These are phyloP conservation scores for Erodium moschatum DNA, from an alignment of 441 rosid genomes.

Conservation along the genomic window DNA sequence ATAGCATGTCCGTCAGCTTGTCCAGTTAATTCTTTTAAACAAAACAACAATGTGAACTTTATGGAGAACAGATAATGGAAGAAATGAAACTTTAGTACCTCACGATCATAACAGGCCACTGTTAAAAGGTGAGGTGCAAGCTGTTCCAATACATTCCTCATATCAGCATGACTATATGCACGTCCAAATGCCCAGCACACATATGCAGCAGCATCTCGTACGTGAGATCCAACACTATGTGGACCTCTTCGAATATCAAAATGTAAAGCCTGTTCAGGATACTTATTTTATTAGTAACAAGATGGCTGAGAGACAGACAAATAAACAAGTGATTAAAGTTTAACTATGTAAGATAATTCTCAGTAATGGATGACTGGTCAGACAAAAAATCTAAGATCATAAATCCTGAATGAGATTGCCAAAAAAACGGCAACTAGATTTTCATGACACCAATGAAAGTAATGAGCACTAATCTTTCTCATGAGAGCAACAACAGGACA, in stretches of 20 bases:
- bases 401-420: no score
- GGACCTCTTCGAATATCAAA: constrained; percentile 96
- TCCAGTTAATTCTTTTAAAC: neutral
- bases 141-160: constrained; percentile 73
- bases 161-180: constrained; percentile 69
- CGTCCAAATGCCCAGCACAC: constrained; percentile 99
- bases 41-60: neutral
- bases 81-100: constrained; percentile 39
- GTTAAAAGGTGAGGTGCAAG: constrained; percentile 81
- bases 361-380: no score
- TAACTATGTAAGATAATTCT: no score
- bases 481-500: no score
- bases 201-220: constrained; percentile 98
- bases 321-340: no score
- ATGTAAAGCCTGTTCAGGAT: constrained; percentile 67
- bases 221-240: constrained; percentile 97
- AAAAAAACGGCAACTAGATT: no score
- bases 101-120: constrained; percentile 91
- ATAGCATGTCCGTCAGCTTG: neutral
- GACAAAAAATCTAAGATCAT: no score
- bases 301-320: neutral
- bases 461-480: no score
- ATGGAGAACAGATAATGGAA: constrained; percentile 18
- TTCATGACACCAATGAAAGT: no score
- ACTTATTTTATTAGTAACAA: constrained; percentile 16